Percentiles rank a stretch among this genome's conserved stretches.
Evolutionary conservation across 2,329 filamentous ascomycete species (phyloP).

Genomic region (Venturia asperata): DNA sequence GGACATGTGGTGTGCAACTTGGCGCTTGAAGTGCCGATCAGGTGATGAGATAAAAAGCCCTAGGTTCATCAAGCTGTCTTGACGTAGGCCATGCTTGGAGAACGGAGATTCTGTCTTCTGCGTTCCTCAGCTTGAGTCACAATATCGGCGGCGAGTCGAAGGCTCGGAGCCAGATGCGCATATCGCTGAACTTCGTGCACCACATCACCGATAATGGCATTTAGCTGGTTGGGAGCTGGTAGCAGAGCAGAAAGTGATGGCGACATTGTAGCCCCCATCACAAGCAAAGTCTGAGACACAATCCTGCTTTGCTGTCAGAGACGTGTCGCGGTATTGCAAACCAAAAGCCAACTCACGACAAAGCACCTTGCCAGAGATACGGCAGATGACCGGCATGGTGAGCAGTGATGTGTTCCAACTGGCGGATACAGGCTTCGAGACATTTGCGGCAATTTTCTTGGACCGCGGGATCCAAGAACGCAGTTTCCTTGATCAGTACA

Average conservation of each 20-base stretch:
- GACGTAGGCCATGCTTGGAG: conserved; percentile 21
- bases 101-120: conserved; percentile 52
- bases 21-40: neutral
- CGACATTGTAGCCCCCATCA: conserved; percentile 81
- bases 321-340: conserved; percentile 21
- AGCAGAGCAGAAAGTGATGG: conserved; percentile 63
- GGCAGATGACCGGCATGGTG: conserved; percentile 79
- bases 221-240: conserved; percentile 50
- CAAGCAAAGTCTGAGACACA: conserved; percentile 70
- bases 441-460: conserved; percentile 75
- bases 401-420: conserved; percentile 70
- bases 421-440: conserved; percentile 69
- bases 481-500: conserved; percentile 69
- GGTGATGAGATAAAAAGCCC: neutral
- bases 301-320: conserved; percentile 47
- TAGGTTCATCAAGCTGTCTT: conserved; percentile 8
- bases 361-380: conserved; percentile 77
- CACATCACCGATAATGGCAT: conserved; percentile 71
- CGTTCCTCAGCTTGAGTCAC: conserved; percentile 69
- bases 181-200: conserved; percentile 69
- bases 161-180: conserved; percentile 66
- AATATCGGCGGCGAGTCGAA: conserved; percentile 70
- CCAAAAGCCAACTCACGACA: conserved; percentile 38
- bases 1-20: neutral
- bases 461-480: conserved; percentile 63